These are phyloP conservation scores for Dianthus caryophyllus DNA, from an alignment of 148 eudicot genomes.

Conservation along the genomic window DNA sequence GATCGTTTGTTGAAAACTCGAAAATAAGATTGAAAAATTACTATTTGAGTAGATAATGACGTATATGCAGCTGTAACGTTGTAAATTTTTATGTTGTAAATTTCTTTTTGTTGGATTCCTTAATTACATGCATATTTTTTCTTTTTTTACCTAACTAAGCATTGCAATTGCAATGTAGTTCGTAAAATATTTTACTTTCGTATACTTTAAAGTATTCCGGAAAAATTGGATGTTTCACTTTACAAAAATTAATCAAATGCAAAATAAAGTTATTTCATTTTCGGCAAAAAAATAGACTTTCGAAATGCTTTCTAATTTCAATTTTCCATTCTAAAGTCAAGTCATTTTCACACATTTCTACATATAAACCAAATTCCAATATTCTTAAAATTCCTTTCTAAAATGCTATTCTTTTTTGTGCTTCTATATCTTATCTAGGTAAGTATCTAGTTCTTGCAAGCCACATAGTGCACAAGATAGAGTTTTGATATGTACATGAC, in stretches of 20 bases:
- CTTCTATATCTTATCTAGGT: constrained; percentile 30
- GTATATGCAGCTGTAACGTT: background rate
- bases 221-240: background rate
- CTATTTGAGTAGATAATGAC: background rate
- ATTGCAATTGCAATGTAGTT: background rate
- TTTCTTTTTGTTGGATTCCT: background rate
- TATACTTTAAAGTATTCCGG: constrained; percentile 15
- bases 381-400: constrained; percentile 16
- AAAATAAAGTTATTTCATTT: background rate
- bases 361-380: constrained; percentile 19
- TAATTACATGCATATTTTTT: background rate
- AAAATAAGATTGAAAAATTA: background rate
- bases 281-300: constrained; percentile 12
- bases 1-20: background rate
- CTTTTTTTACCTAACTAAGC: background rate
- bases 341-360: constrained; percentile 24
- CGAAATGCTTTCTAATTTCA: constrained; percentile 9
- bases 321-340: constrained; percentile 9
- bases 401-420: constrained; percentile 18
- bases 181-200: constrained; percentile 16
- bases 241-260: background rate
- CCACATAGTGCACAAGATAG: constrained; percentile 19
- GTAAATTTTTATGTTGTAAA: background rate
- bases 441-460: constrained; percentile 29
- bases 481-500: background rate